A percentile compares a stretch with the other conserved stretches of the same genome.
Conservation (phyloP, 805 yeast genomes). For the Martiniozyma abietophila region DNA sequence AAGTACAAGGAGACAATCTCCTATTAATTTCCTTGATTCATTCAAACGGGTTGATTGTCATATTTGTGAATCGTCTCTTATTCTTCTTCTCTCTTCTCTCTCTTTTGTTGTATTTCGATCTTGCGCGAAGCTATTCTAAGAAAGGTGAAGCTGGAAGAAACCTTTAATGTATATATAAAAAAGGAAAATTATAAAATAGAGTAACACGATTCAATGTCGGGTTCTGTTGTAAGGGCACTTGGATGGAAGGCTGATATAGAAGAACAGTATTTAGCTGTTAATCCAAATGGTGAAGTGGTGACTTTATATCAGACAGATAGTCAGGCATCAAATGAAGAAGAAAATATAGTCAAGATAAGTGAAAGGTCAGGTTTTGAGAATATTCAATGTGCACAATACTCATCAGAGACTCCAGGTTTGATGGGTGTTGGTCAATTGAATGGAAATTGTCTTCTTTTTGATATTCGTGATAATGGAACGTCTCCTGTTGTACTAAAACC, state of each 20-base stretch:
- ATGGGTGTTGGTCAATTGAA: conserved; percentile 68
- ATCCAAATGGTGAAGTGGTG: conserved; percentile 76
- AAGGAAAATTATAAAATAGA: too few species aligned
- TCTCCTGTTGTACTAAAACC: conserved; percentile 40
- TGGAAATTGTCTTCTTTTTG: conserved; percentile 57
- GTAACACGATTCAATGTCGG: conserved; percentile 52
- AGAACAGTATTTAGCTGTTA: conserved; percentile 57
- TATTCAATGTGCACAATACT: conserved; percentile 59
- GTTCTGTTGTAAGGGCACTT: conserved; percentile 47
- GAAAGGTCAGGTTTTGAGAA: conserved; percentile 57
- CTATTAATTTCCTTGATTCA: too few species aligned
- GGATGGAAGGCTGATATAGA: conserved; percentile 49
- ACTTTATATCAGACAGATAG: conserved; percentile 50
- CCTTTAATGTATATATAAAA: too few species aligned
- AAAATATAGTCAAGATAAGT: conserved; percentile 41
- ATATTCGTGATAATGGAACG: conserved; percentile 30
- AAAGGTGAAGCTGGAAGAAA: too few species aligned
- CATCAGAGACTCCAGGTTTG: conserved; percentile 44
- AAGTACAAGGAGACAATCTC: too few species aligned
- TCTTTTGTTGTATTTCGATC: too few species aligned
- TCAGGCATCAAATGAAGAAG: conserved; percentile 31
- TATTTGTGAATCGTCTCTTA: too few species aligned
- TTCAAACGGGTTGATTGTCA: too few species aligned
- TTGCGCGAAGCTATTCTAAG: too few species aligned
- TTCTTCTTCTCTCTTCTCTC: too few species aligned